These are phyloP conservation scores for Psilocybe mexicana DNA, from an alignment of 1,284 basidiomycete species.

Conservation along the genomic window DNA sequence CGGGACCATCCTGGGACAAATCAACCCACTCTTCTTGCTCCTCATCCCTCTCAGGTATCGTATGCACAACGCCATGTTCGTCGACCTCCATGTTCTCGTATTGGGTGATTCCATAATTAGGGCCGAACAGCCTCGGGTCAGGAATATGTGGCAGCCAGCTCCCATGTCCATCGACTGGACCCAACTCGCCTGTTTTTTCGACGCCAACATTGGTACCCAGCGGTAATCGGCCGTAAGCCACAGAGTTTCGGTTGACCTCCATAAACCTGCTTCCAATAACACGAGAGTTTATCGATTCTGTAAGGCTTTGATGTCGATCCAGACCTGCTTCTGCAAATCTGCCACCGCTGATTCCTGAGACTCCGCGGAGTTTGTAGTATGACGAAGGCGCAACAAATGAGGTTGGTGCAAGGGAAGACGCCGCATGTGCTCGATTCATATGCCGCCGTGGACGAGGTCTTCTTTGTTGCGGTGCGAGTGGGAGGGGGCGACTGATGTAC, in stretches of 20 bases:
- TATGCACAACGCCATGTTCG: conserved; percentile 33
- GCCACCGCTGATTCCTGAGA: conserved; percentile 63
- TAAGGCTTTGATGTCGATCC: conserved; percentile 46
- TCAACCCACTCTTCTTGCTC: conserved; percentile 63
- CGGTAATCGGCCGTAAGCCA: conserved; percentile 54
- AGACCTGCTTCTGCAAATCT: conserved; percentile 46
- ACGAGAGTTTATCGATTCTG: conserved; percentile 61
- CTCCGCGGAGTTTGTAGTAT: conserved; percentile 68
- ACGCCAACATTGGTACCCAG: conserved; percentile 61
- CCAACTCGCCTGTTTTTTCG: conserved; percentile 52
- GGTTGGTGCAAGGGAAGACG: conserved; percentile 69
- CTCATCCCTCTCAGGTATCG: conserved; percentile 31
- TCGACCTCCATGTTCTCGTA: conserved; percentile 35
- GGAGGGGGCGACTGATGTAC: conserved; percentile 66
- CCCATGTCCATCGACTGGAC: conserved; percentile 28
- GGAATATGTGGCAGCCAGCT: conserved; percentile 44
- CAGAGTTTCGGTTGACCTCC: conserved; percentile 65
- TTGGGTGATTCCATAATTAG: conserved; percentile 46
- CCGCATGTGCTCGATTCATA: conserved; percentile 58
- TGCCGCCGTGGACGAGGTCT: conserved; percentile 43
- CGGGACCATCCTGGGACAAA: conserved; percentile 35
- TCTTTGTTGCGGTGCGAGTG: conserved; percentile 42
- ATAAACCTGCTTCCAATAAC: conserved; percentile 70
- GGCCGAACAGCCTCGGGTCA: conserved; percentile 52
- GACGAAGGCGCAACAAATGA: conserved; percentile 78